Percentiles rank a stretch among this genome's conserved stretches.
Evolutionary conservation across 1,284 basidiomycete species (phyloP).

Genomic region (Lignosus rhinocerotis): DNA sequence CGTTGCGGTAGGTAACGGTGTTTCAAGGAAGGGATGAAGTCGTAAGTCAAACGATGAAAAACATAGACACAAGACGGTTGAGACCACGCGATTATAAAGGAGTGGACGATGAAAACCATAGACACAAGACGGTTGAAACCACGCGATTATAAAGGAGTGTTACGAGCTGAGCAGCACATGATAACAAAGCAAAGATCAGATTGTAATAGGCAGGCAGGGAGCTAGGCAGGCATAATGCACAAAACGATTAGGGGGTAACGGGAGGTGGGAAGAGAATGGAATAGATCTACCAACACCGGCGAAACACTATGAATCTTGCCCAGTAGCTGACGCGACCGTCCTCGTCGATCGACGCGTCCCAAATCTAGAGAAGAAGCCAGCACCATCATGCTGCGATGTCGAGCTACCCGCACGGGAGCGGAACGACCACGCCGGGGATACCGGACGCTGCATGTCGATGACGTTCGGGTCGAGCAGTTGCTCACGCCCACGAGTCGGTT

Average conservation of each 20-base stretch:
- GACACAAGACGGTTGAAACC: constrained; percentile 18
- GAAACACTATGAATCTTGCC: constrained; percentile 24
- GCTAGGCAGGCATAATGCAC: constrained; percentile 3
- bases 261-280: not conserved
- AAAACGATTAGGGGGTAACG: not conserved
- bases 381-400: constrained; percentile 61
- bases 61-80: constrained; percentile 22
- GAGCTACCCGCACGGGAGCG: constrained; percentile 72
- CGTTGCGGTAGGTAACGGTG: constrained; percentile 15
- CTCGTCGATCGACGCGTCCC: constrained; percentile 67
- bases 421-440: constrained; percentile 80
- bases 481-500: constrained; percentile 30
- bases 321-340: constrained; percentile 33
- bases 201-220: not conserved
- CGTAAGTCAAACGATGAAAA: not conserved
- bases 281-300: not conserved
- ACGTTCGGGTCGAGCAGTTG: constrained; percentile 50
- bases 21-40: not conserved
- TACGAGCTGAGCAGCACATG: constrained; percentile 19
- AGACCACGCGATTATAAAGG: constrained; percentile 21
- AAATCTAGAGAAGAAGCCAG: constrained; percentile 70
- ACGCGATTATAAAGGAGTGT: constrained; percentile 27
- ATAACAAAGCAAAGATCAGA: constrained; percentile 19
- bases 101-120: constrained; percentile 17
- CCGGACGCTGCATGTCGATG: constrained; percentile 57